A percentile compares a stretch with the other conserved stretches of the same genome.
phyloP scores from a whole-genome alignment of 2,329 filamentous ascomycete genomes.

The Dactylellina cionopaga region DNA sequence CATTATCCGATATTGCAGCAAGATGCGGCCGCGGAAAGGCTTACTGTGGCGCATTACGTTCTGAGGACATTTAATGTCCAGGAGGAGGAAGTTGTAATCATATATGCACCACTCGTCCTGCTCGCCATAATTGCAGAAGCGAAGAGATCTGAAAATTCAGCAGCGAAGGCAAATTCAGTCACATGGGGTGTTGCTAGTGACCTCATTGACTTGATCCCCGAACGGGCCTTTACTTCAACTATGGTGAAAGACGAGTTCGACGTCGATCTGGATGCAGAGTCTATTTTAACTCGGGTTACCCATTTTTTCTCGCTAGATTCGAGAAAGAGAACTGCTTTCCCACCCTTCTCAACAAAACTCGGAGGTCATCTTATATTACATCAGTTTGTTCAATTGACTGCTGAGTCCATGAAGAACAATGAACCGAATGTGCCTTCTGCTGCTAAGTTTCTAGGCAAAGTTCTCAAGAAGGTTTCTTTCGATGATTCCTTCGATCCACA shows the following conservation, averaged over 20 bases:
- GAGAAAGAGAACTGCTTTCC: constrained; percentile 37
- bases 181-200: constrained; percentile 67
- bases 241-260: constrained; percentile 49
- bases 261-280: constrained; percentile 22
- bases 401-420: constrained; percentile 39
- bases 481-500: constrained; percentile 30
- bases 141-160: constrained; percentile 57
- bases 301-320: constrained; percentile 52
- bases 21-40: constrained; percentile 62
- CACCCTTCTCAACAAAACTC: constrained; percentile 50
- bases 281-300: constrained; percentile 28
- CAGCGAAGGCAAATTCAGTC: constrained; percentile 63
- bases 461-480: constrained; percentile 55
- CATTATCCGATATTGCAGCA: constrained; percentile 63
- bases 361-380: constrained; percentile 39
- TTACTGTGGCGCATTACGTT: constrained; percentile 73
- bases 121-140: constrained; percentile 68
- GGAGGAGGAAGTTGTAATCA: constrained; percentile 92
- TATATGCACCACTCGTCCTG: constrained; percentile 81
- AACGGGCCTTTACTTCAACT: constrained; percentile 68
- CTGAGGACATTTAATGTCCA: constrained; percentile 88
- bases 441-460: constrained; percentile 55
- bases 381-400: constrained; percentile 40
- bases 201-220: constrained; percentile 68
- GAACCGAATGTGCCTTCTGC: constrained; percentile 54